phyloP scores from a whole-genome alignment of 768 basidiomycete genomes.

The Boletus coccyginus region DNA sequence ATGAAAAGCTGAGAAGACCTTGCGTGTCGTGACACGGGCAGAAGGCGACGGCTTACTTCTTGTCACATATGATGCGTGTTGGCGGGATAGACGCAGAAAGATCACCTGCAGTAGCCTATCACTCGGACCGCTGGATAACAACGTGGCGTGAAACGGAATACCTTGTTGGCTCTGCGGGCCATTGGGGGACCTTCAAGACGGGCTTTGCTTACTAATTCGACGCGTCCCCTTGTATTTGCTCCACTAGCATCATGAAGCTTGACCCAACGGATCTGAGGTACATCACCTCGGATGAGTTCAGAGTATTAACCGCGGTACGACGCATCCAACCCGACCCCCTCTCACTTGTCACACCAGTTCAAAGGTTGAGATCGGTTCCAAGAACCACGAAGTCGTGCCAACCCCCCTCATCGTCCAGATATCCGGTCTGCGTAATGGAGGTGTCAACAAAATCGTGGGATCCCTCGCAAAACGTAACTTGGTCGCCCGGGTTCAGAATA shows the following conservation, averaged over 20 bases:
- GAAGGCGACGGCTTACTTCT: conserved; percentile 11
- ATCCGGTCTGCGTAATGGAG: conserved; percentile 88
- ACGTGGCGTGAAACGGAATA: conserved; percentile 9
- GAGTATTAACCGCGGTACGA: conserved; percentile 89
- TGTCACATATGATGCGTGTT: conserved; percentile 5
- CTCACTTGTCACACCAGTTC: background rate
- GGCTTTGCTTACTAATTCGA: background rate
- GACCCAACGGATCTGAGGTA: conserved; percentile 95
- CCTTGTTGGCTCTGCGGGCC: conserved; percentile 36
- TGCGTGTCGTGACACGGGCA: background rate
- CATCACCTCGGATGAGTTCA: conserved; percentile 87
- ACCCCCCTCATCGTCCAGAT: conserved; percentile 86
- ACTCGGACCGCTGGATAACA: background rate
- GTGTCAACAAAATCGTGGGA: conserved; percentile 90
- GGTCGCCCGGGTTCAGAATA: conserved; percentile 85
- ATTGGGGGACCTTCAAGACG: conserved; percentile 1
- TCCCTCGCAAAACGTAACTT: conserved; percentile 89
- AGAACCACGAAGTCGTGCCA: conserved; percentile 97
- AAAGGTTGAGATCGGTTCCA: conserved; percentile 96
- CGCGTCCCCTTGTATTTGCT: background rate
- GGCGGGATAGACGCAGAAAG: conserved; percentile 18
- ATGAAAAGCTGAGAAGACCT: conserved; percentile 16
- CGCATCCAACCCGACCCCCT: background rate
- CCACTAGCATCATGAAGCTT: conserved; percentile 64
- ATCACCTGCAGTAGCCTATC: conserved; percentile 21